A percentile compares a stretch with the other conserved stretches of the same genome.
These are phyloP conservation scores for Pholiota microspora DNA, from an alignment of 768 basidiomycete genomes.

Conservation along the genomic window DNA sequence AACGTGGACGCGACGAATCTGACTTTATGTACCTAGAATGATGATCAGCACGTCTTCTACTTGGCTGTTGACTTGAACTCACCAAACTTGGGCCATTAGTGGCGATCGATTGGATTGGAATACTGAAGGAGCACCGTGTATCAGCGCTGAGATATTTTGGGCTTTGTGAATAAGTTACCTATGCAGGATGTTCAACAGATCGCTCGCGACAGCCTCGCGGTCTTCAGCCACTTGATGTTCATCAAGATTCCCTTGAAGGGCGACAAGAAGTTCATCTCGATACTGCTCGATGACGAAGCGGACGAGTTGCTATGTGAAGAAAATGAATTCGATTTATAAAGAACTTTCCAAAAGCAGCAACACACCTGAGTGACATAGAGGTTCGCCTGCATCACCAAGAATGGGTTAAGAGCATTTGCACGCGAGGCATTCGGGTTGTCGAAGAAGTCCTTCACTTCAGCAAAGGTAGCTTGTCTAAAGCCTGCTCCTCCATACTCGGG, in stretches of 20 bases:
- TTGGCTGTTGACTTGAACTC: conserved; percentile 5
- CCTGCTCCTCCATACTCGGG: conserved; percentile 66
- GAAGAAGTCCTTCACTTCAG: conserved; percentile 89
- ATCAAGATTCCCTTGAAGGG: conserved; percentile 62
- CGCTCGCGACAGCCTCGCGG: conserved; percentile 82
- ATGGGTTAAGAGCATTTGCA: conserved; percentile 84
- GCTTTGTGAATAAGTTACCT: conserved; percentile 39
- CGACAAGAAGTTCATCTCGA: conserved; percentile 77
- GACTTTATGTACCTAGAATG: conserved; percentile 78
- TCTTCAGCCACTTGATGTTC: conserved; percentile 68
- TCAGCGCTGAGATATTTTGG: conserved; percentile 9
- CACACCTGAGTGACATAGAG: conserved; percentile 88
- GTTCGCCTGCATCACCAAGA: conserved; percentile 90
- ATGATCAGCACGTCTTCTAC: conserved; percentile 9
- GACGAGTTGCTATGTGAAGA: conserved; percentile 71
- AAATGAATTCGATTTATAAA: conserved; percentile 1
- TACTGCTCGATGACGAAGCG: conserved; percentile 93
- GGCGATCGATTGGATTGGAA: conserved; percentile 91
- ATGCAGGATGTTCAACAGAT: conserved; percentile 83
- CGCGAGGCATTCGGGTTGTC: conserved; percentile 87
- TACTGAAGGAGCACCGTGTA: conserved; percentile 40
- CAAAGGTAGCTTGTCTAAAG: conserved; percentile 81
- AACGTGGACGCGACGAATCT: conserved; percentile 91
- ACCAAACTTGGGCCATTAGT: conserved; percentile 82
- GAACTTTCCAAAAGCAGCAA: neutral